phyloP scores from a whole-genome alignment of 768 basidiomycete species.

The Suillus fuscotomentosus region DNA sequence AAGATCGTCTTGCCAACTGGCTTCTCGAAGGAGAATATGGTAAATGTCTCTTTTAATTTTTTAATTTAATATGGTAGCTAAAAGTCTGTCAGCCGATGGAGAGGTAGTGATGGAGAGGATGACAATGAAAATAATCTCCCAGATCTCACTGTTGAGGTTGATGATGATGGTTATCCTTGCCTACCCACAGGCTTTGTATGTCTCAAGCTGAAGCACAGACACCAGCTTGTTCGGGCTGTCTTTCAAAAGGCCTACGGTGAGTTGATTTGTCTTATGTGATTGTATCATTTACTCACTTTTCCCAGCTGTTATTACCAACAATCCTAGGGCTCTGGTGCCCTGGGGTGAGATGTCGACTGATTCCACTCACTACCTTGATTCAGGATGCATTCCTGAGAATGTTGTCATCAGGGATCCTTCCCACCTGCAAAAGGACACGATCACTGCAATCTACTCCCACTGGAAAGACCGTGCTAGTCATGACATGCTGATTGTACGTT shows the following conservation, averaged over 20 bases:
- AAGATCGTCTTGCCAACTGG: neutral
- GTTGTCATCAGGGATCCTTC: neutral
- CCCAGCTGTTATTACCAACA: neutral
- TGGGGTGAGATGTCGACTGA: neutral
- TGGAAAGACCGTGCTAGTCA: neutral
- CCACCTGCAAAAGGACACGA: neutral
- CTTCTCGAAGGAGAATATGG: neutral
- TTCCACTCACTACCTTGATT: neutral
- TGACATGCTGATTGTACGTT: neutral
- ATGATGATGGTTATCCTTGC: neutral
- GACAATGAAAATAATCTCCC: neutral
- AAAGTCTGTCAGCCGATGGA: neutral
- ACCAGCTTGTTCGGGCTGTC: neutral
- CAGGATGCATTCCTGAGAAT: neutral
- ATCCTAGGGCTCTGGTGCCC: neutral
- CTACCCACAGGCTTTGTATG: neutral
- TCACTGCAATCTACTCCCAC: neutral
- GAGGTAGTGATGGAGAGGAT: neutral
- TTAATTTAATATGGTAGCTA: neutral
- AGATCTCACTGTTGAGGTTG: neutral
- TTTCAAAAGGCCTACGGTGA: neutral
- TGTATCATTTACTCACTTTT: neutral
- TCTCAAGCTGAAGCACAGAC: neutral
- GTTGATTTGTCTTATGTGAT: neutral
- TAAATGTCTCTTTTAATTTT: neutral